Base-by-base conservation (phyloP, 2,329 filamentous ascomycete species). In the Basipetospora sp. region DNA sequence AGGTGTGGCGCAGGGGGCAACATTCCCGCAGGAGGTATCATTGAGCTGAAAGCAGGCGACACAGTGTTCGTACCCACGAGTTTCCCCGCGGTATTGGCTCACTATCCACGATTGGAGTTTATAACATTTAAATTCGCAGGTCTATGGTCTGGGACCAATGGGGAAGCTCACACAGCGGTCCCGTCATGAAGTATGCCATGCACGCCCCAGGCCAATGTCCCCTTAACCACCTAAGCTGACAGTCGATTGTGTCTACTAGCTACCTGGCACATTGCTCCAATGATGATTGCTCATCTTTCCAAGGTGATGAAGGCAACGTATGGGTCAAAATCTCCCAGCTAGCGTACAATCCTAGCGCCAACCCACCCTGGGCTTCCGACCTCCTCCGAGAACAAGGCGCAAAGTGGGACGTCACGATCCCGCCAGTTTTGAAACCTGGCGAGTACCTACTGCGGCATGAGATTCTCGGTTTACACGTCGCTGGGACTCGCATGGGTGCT, bases 381-480 rank as follows among this genome's bases (percentile, higher is more conserved):
- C 54, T 63, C 27, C 53, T 74, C 48, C 66, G 65, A 45, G 47
- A 56, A 45, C 61, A 64, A 53, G 59, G 62, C 48, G 67, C 65
- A 54, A 63, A 58, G 48, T 59, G 59, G 50, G 59, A 58, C 40
- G 57, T 69, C 42, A 63, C 56, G n/a, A 58, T 71, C 31, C 68
- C 67, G 35, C 47, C 53, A 30, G 43, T 43, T 41, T 57, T 71
- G 28, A 59, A 57, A 18, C 51, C 62, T 18, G 67, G 67, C 40
- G 65, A 68, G 54, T 71, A 71, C 49, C 58, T 71, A 39, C 48
- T 71, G 43, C 64, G 68, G 37, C 64, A 70, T 49, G 67, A 71
- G 52, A 68, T 69, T 48, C 69, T 71, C 40, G 68, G 58, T 35
- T 63, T 62, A 31, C 67, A 71, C 55, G 60, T 61, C 43, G 60